phyloP scores from a whole-genome alignment of 192 early-diverging fungal genomes.

The Blastocladiella britannica region DNA sequence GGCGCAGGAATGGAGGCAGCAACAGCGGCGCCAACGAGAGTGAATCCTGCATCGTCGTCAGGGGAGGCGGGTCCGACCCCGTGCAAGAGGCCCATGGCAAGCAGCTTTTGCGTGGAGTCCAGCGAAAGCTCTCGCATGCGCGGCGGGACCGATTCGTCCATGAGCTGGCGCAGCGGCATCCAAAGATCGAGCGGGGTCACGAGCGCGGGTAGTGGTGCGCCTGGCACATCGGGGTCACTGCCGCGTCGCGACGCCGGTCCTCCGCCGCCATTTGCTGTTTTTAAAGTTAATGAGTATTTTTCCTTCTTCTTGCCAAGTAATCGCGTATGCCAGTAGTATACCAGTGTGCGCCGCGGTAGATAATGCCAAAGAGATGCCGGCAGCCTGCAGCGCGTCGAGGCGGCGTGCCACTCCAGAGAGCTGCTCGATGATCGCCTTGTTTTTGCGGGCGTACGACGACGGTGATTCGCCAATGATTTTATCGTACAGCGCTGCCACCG shows the following conservation, averaged over 20 bases:
- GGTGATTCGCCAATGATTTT: neutral
- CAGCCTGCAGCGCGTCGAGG: neutral
- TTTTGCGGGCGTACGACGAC: neutral
- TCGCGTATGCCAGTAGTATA: too few species aligned
- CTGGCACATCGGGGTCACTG: too few species aligned
- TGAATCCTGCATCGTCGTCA: neutral
- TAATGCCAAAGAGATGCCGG: too few species aligned
- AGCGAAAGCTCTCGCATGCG: constrained; percentile 24
- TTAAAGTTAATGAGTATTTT: too few species aligned
- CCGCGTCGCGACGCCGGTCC: too few species aligned
- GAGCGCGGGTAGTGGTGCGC: neutral
- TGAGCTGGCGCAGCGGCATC: constrained; percentile 11
- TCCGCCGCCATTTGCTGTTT: too few species aligned
- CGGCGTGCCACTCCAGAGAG: neutral
- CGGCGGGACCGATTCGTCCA: constrained; percentile 13
- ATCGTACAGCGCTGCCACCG: neutral
- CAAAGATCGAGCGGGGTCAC: neutral
- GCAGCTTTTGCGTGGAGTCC: constrained; percentile 28
- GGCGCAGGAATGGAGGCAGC: too few species aligned
- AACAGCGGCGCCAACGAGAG: too few species aligned
- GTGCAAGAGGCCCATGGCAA: constrained; percentile 20
- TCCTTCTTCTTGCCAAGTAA: too few species aligned
- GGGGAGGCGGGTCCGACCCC: constrained; percentile 9
- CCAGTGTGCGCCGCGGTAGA: too few species aligned
- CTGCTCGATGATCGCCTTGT: neutral